Conservation (phyloP, 148 eudicot genomes). For the Diospyros kaki region DNA sequence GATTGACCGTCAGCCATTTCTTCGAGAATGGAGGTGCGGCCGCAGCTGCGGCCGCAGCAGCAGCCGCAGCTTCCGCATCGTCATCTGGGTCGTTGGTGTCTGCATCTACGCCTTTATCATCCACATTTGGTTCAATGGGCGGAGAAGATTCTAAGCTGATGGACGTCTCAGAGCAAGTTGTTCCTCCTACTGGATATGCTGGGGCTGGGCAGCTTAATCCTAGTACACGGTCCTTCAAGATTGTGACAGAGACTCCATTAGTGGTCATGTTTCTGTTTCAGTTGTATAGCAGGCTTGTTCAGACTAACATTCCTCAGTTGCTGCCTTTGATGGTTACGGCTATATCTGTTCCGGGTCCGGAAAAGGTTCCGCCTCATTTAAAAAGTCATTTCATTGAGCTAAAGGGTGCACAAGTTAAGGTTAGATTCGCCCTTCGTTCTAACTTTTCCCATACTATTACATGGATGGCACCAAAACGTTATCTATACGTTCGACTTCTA, state of each 20-base stretch:
- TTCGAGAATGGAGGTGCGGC: conserved; percentile 75
- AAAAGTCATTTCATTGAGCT: conserved; percentile 80
- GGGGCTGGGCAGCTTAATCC: conserved; percentile 86
- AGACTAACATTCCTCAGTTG: conserved; percentile 86
- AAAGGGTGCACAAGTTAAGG: conserved; percentile 98
- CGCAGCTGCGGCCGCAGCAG: conserved; percentile 19
- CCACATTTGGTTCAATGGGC: conserved; percentile 35
- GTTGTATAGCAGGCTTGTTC: conserved; percentile 89
- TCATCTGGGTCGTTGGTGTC: conserved; percentile 14
- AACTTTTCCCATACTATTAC: not conserved
- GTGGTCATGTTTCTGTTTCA: conserved; percentile 99
- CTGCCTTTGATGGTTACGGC: conserved; percentile 94
- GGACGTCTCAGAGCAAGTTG: conserved; percentile 79
- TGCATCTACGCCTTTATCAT: conserved; percentile 14
- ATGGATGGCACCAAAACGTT: not conserved
- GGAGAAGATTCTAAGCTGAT: conserved; percentile 78
- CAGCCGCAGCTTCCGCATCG: conserved; percentile 35
- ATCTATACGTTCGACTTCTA: not conserved
- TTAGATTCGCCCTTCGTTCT: conserved; percentile 11
- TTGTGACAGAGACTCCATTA: conserved; percentile 94
- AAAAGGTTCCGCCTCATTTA: conserved; percentile 84
- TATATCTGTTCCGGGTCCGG: conserved; percentile 94
- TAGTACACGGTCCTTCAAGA: conserved; percentile 84
- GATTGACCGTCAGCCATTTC: conserved; percentile 75
- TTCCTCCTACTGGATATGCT: conserved; percentile 48